Evolutionary conservation across 139 green algal species (phyloP), one percentile per base, ranked within the genome.

Genomic region (Chlorella sp.): DNA sequence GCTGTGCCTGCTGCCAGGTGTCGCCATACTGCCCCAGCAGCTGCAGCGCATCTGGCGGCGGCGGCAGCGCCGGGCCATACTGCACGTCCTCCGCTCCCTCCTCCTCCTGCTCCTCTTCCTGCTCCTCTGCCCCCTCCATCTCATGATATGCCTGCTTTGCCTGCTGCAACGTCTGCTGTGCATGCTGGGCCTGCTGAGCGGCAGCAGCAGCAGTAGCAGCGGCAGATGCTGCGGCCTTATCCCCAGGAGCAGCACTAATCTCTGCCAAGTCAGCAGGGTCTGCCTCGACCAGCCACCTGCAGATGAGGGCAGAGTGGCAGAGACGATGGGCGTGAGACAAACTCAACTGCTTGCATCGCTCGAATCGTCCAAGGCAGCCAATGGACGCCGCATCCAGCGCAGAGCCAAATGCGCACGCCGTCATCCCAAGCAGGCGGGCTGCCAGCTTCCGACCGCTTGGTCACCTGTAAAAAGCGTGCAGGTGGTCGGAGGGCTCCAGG

Each of bases 281-380:
- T 9, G 70, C 76, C 30, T 91, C 46, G 17, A 94, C 79, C 11
- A 95, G 76, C 93, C 93, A 95, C 34, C 88, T 84, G 79, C 64
- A 36, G 24, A 2, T 14, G n/a, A n/a, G n/a, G n/a, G n/a, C 40
- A 36, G 36, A 51, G 40, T 8, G 68, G 19, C 30, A 38, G 26
- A 70, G 64, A 20, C 26, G 56, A 9, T n/a, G 30, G 7, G 30
- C 56, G 30, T n/a, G 22, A 65, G 30, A 20, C 7, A 65, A 20
- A 65, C n/a, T n/a, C n/a, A n/a, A n/a, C n/a, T n/a, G n/a, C n/a
- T n/a, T n/a, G n/a, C n/a, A n/a, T n/a, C n/a, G n/a, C n/a, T n/a
- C n/a, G n/a, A n/a, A n/a, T n/a, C n/a, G n/a, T n/a, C n/a, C n/a
- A n/a, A n/a, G n/a, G n/a, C n/a, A n/a, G n/a, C n/a, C n/a, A n/a